Evolutionary conservation across 2,329 filamentous ascomycete genomes (phyloP).

Genomic region (Arachnomyces sp.): DNA sequence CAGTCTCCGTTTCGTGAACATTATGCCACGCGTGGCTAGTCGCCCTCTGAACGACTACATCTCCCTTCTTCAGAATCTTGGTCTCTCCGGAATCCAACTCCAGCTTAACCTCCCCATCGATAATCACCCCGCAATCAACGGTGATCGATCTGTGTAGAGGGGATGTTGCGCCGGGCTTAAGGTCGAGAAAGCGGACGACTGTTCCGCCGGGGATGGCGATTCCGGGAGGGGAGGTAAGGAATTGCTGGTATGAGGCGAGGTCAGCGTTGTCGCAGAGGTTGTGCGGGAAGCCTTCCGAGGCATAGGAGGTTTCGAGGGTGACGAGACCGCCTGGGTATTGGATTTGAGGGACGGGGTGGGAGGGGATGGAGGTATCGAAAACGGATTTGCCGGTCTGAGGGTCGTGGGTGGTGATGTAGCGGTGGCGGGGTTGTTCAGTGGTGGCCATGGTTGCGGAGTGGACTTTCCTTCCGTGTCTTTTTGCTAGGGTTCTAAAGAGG

Average conservation of each 20-base stretch:
- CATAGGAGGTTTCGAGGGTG: conserved; percentile 24
- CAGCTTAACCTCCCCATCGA: conserved; percentile 31
- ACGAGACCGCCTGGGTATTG: conserved; percentile 21
- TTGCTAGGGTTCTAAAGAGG: too few relatives aligned
- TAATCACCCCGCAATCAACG: conserved; percentile 30
- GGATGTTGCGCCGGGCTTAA: conserved; percentile 23
- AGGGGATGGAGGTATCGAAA: conserved; percentile 26
- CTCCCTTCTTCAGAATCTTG: conserved; percentile 24
- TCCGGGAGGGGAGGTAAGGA: conserved; percentile 25
- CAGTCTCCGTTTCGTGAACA: conserved; percentile 32
- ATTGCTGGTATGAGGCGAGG: conserved; percentile 25
- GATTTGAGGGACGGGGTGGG: conserved; percentile 21
- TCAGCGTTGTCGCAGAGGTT: conserved; percentile 25
- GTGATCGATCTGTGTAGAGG: conserved; percentile 32
- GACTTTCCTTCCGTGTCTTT: too few relatives aligned
- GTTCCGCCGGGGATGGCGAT: conserved; percentile 25
- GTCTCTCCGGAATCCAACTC: conserved; percentile 28
- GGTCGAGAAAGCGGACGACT: conserved; percentile 26
- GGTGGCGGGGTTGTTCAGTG: conserved; percentile 25
- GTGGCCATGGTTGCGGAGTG: background rate
- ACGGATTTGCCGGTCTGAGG: conserved; percentile 25
- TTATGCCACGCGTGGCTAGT: conserved; percentile 36
- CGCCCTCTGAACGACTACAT: conserved; percentile 27
- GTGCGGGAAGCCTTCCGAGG: conserved; percentile 21
- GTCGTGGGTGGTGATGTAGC: conserved; percentile 33